phyloP scores from a whole-genome alignment of 495 filamentous ascomycete genomes.

The Stereocaulon alpinum region DNA sequence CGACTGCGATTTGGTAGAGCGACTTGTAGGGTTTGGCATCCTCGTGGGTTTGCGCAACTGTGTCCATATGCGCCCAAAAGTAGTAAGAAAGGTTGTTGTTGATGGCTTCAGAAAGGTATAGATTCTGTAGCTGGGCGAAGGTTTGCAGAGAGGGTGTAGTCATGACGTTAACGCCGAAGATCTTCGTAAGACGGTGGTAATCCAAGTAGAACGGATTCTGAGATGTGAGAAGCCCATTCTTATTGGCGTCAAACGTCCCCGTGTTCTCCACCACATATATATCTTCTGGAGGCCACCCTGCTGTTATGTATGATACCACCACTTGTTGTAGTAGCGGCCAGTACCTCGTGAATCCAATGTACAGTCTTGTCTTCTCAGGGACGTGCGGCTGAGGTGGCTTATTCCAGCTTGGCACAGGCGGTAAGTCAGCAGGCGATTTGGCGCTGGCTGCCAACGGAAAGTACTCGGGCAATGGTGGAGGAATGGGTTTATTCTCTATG shows the following conservation, averaged over 20 bases:
- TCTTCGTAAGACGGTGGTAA: conserved; percentile 38
- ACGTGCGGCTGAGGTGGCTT: conserved; percentile 18
- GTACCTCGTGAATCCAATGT: conserved; percentile 51
- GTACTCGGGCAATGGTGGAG: conserved; percentile 21
- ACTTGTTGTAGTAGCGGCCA: conserved; percentile 50
- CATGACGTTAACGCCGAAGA: conserved; percentile 48
- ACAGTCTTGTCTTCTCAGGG: conserved; percentile 36
- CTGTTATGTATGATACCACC: conserved; percentile 49
- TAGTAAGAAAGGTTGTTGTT: conserved; percentile 40
- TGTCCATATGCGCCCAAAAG: conserved; percentile 55
- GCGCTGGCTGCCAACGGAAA: conserved; percentile 21
- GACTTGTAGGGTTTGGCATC: conserved; percentile 34
- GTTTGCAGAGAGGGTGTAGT: conserved; percentile 46
- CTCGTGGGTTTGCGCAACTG: conserved; percentile 44
- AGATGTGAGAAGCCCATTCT: conserved; percentile 38
- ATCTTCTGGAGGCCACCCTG: conserved; percentile 51
- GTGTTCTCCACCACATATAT: conserved; percentile 58
- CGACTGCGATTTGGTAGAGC: conserved; percentile 41
- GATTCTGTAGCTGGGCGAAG: conserved; percentile 57
- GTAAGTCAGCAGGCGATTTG: conserved; percentile 19
- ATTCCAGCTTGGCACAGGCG: conserved; percentile 22
- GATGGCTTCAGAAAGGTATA: conserved; percentile 41
- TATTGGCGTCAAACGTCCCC: conserved; percentile 48
- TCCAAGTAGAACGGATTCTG: conserved; percentile 56
- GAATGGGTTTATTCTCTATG: not conserved